phyloP scores from a whole-genome alignment of 495 filamentous ascomycete genomes.

The Annulohypoxylon maeteangense region DNA sequence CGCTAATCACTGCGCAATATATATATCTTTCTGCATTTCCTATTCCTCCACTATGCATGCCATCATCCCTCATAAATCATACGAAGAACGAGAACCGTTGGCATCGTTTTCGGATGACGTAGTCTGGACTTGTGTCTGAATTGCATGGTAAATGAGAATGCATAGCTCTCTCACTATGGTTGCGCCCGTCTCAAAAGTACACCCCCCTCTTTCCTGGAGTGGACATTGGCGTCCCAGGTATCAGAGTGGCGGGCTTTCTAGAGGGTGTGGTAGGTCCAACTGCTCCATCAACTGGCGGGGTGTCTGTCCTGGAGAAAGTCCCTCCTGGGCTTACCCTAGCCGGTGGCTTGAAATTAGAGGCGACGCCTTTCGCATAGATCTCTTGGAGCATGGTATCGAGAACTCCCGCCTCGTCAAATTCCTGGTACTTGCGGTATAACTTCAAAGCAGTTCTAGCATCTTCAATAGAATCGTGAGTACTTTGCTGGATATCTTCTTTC shows the following conservation, averaged over 20 bases:
- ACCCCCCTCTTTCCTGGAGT: slow-evolving; percentile 18
- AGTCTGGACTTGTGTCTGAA: background rate
- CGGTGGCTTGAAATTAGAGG: slow-evolving; percentile 79
- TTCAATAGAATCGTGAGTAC: slow-evolving; percentile 92
- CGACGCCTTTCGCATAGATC: slow-evolving; percentile 78
- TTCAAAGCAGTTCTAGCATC: slow-evolving; percentile 90
- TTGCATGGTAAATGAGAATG: background rate
- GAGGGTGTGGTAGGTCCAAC: slow-evolving; percentile 44
- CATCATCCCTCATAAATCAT: background rate
- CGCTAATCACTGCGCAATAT: background rate
- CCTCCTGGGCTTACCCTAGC: slow-evolving; percentile 44
- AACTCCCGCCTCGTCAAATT: slow-evolving; percentile 86
- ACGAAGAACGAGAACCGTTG: background rate
- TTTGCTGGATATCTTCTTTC: slow-evolving; percentile 89
- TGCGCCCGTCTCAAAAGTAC: background rate
- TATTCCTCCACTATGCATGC: background rate
- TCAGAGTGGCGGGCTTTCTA: slow-evolving; percentile 25
- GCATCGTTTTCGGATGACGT: background rate
- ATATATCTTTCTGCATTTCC: background rate
- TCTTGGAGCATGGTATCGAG: slow-evolving; percentile 80
- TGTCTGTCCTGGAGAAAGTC: slow-evolving; percentile 48
- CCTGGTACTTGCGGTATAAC: slow-evolving; percentile 88
- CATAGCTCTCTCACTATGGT: background rate
- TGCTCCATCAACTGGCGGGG: slow-evolving; percentile 45
- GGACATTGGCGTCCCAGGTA: slow-evolving; percentile 25